Conservation (phyloP, 257 asterid species). For the Capsicum baccatum region DNA sequence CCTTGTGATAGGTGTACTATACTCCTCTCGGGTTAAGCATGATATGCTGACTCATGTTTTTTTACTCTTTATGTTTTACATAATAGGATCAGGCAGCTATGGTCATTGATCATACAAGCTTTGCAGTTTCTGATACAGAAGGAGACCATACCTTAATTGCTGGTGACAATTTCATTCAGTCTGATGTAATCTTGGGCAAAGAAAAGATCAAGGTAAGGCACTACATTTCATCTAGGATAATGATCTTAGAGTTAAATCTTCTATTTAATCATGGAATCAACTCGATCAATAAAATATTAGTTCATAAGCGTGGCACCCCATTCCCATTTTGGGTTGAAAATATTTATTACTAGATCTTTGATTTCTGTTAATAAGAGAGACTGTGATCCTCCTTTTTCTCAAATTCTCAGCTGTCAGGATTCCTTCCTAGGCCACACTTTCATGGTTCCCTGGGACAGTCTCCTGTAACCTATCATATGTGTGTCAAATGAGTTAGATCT, state of each 20-base stretch:
- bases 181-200: conserved; percentile 70
- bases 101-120: conserved; percentile 75
- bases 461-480: neutral
- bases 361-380: neutral
- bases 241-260: neutral
- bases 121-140: conserved; percentile 65
- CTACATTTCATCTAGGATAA: conserved; percentile 12
- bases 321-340: neutral
- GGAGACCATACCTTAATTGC: conserved; percentile 84
- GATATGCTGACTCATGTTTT: neutral
- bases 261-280: neutral
- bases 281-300: neutral
- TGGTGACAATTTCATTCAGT: conserved; percentile 61
- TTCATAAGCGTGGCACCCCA: neutral
- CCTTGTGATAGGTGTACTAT: neutral
- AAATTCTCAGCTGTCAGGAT: neutral
- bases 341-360: neutral
- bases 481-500: neutral
- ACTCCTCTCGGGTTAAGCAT: neutral
- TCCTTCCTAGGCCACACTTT: neutral
- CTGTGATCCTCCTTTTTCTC: too few relatives aligned
- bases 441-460: neutral
- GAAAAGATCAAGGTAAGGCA: conserved; percentile 61
- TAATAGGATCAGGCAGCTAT: conserved; percentile 67
- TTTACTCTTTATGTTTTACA: neutral